phyloP scores from a whole-genome alignment of 192 early-diverging fungal genomes.

The Backusella sp. region DNA sequence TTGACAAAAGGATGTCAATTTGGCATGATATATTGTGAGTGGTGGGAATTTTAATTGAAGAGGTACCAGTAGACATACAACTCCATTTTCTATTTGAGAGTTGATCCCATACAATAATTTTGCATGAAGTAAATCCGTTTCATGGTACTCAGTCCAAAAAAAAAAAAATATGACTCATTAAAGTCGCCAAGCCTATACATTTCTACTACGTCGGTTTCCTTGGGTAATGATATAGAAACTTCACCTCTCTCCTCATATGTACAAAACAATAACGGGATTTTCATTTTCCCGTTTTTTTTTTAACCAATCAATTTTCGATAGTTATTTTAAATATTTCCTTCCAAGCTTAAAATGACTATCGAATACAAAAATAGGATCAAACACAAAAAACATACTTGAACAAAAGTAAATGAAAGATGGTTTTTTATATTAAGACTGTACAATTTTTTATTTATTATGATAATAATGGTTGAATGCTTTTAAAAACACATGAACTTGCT shows the following conservation, averaged over 20 bases:
- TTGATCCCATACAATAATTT: neutral
- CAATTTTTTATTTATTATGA: neutral
- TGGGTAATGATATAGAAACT: neutral
- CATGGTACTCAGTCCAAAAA: neutral
- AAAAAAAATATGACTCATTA: neutral
- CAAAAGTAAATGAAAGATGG: neutral
- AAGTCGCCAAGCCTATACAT: neutral
- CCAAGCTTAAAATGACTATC: no score
- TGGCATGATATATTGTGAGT: neutral
- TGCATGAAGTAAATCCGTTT: neutral
- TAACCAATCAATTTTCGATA: neutral
- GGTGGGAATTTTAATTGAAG: neutral
- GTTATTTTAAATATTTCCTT: no score
- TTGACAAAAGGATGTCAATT: neutral
- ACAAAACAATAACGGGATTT: neutral
- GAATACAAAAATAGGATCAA: no score
- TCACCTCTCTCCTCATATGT: neutral
- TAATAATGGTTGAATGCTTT: neutral
- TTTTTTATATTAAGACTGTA: constrained; percentile 1
- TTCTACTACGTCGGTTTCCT: neutral
- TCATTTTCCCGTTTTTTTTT: neutral
- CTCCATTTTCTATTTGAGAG: neutral
- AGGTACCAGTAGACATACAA: neutral
- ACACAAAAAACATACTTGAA: neutral
- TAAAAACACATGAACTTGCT: constrained; percentile 59